Percentiles rank a stretch among this genome's conserved stretches.
phyloP scores from a whole-genome alignment of 2,329 filamentous ascomycete genomes.

The Orbilia quercus region DNA sequence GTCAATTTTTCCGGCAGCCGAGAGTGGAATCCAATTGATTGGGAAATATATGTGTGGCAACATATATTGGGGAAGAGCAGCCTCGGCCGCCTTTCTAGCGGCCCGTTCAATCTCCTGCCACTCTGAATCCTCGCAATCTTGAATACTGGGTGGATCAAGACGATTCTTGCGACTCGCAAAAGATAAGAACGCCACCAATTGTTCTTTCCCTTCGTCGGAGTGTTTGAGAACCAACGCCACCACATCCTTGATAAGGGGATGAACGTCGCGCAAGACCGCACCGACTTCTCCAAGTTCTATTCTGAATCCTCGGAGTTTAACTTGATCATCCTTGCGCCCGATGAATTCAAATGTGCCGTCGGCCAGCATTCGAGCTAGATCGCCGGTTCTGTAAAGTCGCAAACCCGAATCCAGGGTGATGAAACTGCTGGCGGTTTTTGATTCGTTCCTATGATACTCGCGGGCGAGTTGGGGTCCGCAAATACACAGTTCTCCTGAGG shows the following conservation, averaged over 20 bases:
- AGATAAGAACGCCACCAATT: constrained; percentile 77
- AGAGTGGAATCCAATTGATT: constrained; percentile 76
- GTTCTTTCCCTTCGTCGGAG: constrained; percentile 64
- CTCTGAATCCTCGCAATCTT: constrained; percentile 61
- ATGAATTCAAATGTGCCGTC: constrained; percentile 80
- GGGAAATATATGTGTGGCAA: constrained; percentile 79
- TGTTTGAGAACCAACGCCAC: constrained; percentile 71
- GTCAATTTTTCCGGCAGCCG: constrained; percentile 79
- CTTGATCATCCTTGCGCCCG: constrained; percentile 80
- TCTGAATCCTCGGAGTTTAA: constrained; percentile 83
- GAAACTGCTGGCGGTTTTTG: constrained; percentile 49
- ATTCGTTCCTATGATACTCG: constrained; percentile 62
- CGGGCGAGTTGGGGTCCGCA: constrained; percentile 65
- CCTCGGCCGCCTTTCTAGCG: constrained; percentile 70
- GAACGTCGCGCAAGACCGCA: constrained; percentile 68
- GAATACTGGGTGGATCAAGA: constrained; percentile 61
- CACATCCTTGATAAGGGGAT: constrained; percentile 70
- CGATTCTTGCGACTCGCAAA: constrained; percentile 61
- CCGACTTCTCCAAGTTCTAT: constrained; percentile 84
- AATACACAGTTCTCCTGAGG: constrained; percentile 65
- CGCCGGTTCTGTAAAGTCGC: constrained; percentile 79
- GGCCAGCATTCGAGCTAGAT: constrained; percentile 80
- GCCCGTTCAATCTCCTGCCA: constrained; percentile 62
- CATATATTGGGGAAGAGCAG: constrained; percentile 78
- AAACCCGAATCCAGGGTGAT: constrained; percentile 41